Evolutionary conservation across 345 rosid species (phyloP), one percentile per base, ranked within the genome.

Genomic region (Acer campestre): DNA sequence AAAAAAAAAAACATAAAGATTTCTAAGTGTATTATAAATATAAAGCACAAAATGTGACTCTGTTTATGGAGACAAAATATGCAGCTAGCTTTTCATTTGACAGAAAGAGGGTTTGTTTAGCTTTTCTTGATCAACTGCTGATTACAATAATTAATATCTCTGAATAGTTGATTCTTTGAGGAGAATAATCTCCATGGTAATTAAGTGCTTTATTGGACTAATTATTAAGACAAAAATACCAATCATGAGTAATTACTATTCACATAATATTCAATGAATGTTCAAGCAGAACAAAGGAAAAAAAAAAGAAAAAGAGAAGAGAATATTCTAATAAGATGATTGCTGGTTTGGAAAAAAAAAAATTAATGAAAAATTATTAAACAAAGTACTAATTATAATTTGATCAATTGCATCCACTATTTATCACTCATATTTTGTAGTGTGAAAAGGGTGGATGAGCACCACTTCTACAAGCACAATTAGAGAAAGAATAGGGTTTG

Each of bases 131-230:
- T 65, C 68, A 61, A 40, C 0, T n/a, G 35, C 53, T 38, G 20
- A 67, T 62, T 25, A 62, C 29, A 63, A 71, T 49, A 44, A 62
- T 56, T 70, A 20, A 59, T 59, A 59, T 38, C 40, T 20, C 51
- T 16, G 18, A 61, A 25, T 18, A 44, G 17, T 16, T 59, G 9
- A 6, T 53, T 53, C 49, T 14, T 35, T 38, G 75, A 59, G 48
- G 38, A 23, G 25, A 25, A 64, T 81, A 74, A 81, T 75, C 81
- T 83, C 35, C 62, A 70, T 71, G 10, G 48, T 73, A 74, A 79
- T 84, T 78, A 75, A 83, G 55, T 79, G 84, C 68, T 70, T 9
- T 16, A 49, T 79, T 77, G 87, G 77, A 82, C 79, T 76, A 35
- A 73, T 67, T 48, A 78, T 64, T 22, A 61, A 78, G 84, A 82